Conservation (phyloP, 108 stramenopile species). For the Chaetoceros tenuissimus region DNA sequence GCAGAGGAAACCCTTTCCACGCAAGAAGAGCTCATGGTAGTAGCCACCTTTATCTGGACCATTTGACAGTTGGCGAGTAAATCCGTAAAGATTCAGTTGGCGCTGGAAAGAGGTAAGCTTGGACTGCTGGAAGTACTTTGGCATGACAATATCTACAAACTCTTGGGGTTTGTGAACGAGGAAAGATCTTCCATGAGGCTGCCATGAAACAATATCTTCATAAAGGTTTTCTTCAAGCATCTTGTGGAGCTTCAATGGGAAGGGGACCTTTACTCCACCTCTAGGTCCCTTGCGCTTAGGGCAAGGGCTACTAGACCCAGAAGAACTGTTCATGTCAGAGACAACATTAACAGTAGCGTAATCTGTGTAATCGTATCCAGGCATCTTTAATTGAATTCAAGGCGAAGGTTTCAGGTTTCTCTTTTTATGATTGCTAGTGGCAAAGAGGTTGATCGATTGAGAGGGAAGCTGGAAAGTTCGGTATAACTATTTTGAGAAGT, state of each 20-base stretch:
- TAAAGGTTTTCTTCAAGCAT: conserved; percentile 56
- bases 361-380: too few species aligned
- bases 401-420: too few species aligned
- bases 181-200: conserved; percentile 81
- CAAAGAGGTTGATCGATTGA: too few species aligned
- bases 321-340: too few species aligned
- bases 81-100: conserved; percentile 90
- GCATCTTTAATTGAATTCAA: too few species aligned
- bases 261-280: conserved; percentile 55
- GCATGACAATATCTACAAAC: conserved; percentile 72
- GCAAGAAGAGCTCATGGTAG: conserved; percentile 71
- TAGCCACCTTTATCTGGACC: conserved; percentile 62
- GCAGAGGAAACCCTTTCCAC: conserved; percentile 48
- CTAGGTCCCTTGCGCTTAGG: neutral
- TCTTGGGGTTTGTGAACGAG: conserved; percentile 78
- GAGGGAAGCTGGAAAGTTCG: too few species aligned
- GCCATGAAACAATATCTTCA: conserved; percentile 72
- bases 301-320: too few species aligned
- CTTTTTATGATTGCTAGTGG: too few species aligned
- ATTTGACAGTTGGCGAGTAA: conserved; percentile 51
- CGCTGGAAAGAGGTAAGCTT: conserved; percentile 87
- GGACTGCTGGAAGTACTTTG: conserved; percentile 80
- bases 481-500: too few species aligned
- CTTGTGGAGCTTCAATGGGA: conserved; percentile 64
- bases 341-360: too few species aligned